A percentile compares a stretch with the other conserved stretches of the same genome.
Evolutionary conservation across 1,284 basidiomycete species (phyloP).

Genomic region (Puccinia coronata): DNA sequence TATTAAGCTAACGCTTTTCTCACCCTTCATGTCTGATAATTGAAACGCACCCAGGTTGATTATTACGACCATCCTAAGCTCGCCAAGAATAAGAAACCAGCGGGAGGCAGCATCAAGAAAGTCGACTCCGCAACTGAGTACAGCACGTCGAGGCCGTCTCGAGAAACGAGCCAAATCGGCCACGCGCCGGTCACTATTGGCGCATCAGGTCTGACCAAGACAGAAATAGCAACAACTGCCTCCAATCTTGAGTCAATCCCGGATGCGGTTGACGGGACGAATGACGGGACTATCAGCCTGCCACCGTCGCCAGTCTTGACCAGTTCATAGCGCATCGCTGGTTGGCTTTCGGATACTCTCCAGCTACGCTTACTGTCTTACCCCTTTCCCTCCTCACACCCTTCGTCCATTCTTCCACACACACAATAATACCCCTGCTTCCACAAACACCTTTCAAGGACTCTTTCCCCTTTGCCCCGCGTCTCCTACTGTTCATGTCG

Average conservation of each 20-base stretch:
- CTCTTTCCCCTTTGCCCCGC: too few species aligned
- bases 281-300: background rate
- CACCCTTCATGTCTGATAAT: background rate
- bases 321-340: background rate
- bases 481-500: too few species aligned
- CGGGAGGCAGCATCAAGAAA: background rate
- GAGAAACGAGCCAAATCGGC: background rate
- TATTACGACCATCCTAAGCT: conserved; percentile 36
- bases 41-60: conserved; percentile 15
- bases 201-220: background rate
- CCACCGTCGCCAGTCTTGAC: conserved; percentile 4
- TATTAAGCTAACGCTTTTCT: background rate
- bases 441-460: too few species aligned
- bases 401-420: too few species aligned
- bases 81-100: background rate
- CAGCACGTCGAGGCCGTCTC: background rate
- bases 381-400: too few species aligned
- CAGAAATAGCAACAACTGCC: background rate
- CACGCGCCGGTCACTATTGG: background rate
- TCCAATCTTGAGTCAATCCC: background rate
- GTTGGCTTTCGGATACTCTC: too few species aligned
- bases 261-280: background rate
- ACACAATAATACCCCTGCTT: too few species aligned
- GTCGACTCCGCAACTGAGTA: background rate
- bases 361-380: too few species aligned